A percentile compares a stretch with the other conserved stretches of the same genome.
Evolutionary conservation across 208 protist genomes (phyloP).

Genomic region (Zelonia costaricensis): DNA sequence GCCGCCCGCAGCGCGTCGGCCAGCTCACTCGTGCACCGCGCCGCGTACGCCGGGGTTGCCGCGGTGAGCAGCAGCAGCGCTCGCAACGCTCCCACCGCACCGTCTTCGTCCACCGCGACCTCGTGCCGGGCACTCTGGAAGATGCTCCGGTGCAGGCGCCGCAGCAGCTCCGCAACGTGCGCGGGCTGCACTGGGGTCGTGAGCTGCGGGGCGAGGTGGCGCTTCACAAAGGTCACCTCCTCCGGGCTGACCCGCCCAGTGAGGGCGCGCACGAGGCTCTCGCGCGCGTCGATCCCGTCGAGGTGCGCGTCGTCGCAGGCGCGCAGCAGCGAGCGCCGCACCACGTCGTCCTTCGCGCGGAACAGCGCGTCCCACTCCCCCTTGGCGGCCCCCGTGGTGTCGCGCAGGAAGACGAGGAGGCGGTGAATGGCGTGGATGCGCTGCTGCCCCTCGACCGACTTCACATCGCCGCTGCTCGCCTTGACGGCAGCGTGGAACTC

Average conservation of each 20-base stretch:
- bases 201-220: conserved; percentile 44
- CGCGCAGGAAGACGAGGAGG: conserved; percentile 61
- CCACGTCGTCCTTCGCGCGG: conserved; percentile 63
- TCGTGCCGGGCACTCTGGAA: conserved; percentile 17
- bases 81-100: conserved; percentile 41
- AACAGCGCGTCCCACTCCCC: conserved; percentile 76
- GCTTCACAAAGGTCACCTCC: conserved; percentile 49
- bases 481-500: conserved; percentile 34
- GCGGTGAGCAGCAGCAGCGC: conserved; percentile 44
- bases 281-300: conserved; percentile 40
- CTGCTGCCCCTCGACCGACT: conserved; percentile 48
- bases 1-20: conserved; percentile 31
- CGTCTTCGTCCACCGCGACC: conserved; percentile 19
- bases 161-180: conserved; percentile 50
- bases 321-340: conserved; percentile 52
- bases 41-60: conserved; percentile 33
- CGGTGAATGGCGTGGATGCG: conserved; percentile 68
- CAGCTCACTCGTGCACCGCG: conserved; percentile 16
- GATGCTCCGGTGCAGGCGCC: conserved; percentile 26
- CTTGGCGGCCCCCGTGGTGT: conserved; percentile 48
- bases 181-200: conserved; percentile 34
- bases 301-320: conserved; percentile 31
- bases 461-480: conserved; percentile 35
- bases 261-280: conserved; percentile 33
- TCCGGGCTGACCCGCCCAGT: conserved; percentile 49